Evolutionary conservation across 495 filamentous ascomycete genomes (phyloP).

Genomic region (Hypoxylon lenormandii): DNA sequence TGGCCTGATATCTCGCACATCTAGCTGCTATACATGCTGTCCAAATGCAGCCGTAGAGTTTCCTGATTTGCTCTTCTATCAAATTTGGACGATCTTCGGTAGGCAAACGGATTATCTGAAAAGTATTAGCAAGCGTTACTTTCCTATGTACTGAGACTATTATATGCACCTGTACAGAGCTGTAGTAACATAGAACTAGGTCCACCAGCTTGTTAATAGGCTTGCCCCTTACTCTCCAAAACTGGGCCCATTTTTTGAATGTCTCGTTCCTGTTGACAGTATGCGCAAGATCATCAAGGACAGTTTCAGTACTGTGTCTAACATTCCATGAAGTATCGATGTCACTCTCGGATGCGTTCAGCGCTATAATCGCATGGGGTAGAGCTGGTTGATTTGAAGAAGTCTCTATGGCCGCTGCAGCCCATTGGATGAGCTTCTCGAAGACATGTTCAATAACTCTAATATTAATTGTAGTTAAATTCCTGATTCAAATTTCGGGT

Average conservation of each 20-base stretch:
- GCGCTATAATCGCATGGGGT: slow-evolving; percentile 64
- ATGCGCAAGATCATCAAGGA: slow-evolving; percentile 58
- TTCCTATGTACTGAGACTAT: too few relatives aligned
- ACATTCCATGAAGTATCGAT: slow-evolving; percentile 58
- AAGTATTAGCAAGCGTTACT: too few relatives aligned
- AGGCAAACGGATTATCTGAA: too few relatives aligned
- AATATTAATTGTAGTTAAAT: background rate
- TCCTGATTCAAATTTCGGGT: too few relatives aligned
- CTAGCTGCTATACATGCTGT: slow-evolving; percentile 48
- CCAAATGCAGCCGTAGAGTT: slow-evolving; percentile 57
- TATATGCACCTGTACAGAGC: too few relatives aligned
- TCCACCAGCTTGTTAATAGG: too few relatives aligned
- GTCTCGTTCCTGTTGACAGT: slow-evolving; percentile 2
- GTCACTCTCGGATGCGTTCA: slow-evolving; percentile 57
- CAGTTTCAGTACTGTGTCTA: slow-evolving; percentile 50
- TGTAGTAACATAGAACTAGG: too few relatives aligned
- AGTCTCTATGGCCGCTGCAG: slow-evolving; percentile 53
- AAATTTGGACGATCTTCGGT: slow-evolving; percentile 37
- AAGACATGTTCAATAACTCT: slow-evolving; percentile 50
- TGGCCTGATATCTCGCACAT: slow-evolving; percentile 47
- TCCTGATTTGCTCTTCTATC: slow-evolving; percentile 59
- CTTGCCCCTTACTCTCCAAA: too few relatives aligned
- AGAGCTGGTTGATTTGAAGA: slow-evolving; percentile 63
- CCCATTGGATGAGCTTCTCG: slow-evolving; percentile 53
- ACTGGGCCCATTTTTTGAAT: too few relatives aligned